Evolutionary conservation across 2,329 filamentous ascomycete genomes (phyloP).

Genomic region (Myriosclerotinia curreyana): DNA sequence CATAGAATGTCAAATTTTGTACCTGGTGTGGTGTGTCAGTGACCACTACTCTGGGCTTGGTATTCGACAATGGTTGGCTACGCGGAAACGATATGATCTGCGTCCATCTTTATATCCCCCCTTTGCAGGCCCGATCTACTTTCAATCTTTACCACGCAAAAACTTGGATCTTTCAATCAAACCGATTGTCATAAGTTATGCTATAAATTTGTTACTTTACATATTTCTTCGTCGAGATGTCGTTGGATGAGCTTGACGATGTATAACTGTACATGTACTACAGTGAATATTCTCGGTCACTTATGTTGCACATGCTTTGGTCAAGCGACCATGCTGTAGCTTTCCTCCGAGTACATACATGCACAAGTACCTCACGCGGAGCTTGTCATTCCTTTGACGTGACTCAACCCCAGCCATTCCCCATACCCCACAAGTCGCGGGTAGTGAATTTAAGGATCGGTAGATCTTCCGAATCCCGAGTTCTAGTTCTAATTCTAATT

Average conservation of each 20-base stretch:
- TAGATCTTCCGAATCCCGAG: constrained; percentile 21
- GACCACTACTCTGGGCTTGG: constrained; percentile 12
- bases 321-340: constrained; percentile 20
- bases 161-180: neutral
- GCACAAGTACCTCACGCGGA: constrained; percentile 23
- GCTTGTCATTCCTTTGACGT: constrained; percentile 20
- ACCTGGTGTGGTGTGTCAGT: constrained; percentile 13
- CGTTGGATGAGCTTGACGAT: constrained; percentile 5
- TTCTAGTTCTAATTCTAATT: neutral
- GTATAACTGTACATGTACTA: constrained; percentile 2
- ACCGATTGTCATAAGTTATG: neutral
- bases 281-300: constrained; percentile 9
- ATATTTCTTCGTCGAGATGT: neutral
- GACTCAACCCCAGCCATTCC: constrained; percentile 1
- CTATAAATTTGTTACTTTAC: no score
- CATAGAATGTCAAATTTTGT: neutral
- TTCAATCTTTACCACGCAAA: neutral
- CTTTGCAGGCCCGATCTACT: neutral
- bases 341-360: constrained; percentile 14
- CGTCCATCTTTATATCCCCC: neutral
- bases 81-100: neutral
- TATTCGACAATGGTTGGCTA: constrained; percentile 6
- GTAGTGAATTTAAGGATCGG: constrained; percentile 8
- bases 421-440: constrained; percentile 21
- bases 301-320: constrained; percentile 22